Percentiles rank a stretch among this genome's conserved stretches.
Evolutionary conservation across 2,329 filamentous ascomycete species (phyloP).

Genomic region (Elsinoe necatrix): DNA sequence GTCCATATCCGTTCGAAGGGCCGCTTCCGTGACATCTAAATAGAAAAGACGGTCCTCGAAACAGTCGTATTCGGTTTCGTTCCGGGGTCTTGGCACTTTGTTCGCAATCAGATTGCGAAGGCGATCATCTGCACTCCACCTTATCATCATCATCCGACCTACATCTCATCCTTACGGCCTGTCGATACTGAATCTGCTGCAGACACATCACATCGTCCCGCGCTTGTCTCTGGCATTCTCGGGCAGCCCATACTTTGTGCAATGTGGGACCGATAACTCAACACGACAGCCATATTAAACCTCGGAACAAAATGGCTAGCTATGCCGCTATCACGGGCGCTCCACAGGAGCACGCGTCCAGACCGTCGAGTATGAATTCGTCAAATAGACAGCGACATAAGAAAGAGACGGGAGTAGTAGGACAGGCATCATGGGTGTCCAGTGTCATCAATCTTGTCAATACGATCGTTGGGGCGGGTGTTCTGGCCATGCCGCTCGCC

Average conservation of each 20-base stretch:
- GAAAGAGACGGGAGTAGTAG: constrained; percentile 59
- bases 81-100: neutral
- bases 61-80: neutral
- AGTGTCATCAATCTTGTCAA: constrained; percentile 94
- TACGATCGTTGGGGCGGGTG: constrained; percentile 91
- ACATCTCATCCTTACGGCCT: neutral
- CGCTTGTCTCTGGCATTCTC: neutral
- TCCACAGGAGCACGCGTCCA: constrained; percentile 32
- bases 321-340: constrained; percentile 39
- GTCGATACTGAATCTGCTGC: neutral
- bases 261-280: constrained; percentile 2
- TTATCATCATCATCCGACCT: neutral
- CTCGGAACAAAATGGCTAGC: constrained; percentile 33
- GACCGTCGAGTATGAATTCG: constrained; percentile 35
- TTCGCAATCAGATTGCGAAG: constrained; percentile 11
- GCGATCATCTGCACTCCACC: neutral
- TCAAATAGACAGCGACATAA: constrained; percentile 50
- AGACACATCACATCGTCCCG: neutral
- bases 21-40: neutral
- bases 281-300: neutral
- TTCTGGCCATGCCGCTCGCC: constrained; percentile 90
- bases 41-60: neutral
- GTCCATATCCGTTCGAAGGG: neutral
- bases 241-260: neutral
- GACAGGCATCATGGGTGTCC: constrained; percentile 79